phyloP scores from a whole-genome alignment of 225 moss, liverwort and hornwort species.

The Pleurozium schreberi region DNA sequence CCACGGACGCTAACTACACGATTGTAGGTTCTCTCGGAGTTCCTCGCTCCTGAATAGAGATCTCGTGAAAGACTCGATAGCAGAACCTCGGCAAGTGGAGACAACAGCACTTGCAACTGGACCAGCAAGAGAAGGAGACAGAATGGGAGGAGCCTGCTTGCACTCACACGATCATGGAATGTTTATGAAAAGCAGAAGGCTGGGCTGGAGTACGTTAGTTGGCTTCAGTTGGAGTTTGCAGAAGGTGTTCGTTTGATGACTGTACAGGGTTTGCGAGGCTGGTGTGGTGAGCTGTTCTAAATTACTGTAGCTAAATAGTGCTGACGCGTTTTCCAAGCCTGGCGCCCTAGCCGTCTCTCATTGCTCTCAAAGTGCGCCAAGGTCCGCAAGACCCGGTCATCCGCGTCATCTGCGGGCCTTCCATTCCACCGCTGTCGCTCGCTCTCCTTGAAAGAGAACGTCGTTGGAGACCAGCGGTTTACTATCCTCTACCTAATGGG shows the following conservation, averaged over 20 bases:
- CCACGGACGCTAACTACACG: not conserved
- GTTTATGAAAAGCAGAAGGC: too few relatives aligned
- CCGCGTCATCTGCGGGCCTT: not conserved
- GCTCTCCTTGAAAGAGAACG: not conserved
- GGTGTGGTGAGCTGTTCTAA: not conserved
- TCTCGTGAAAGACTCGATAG: too few relatives aligned
- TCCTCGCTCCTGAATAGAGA: not conserved
- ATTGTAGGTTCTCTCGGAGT: not conserved
- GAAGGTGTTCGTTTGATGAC: too few relatives aligned
- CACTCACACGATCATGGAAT: too few relatives aligned
- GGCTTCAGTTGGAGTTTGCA: too few relatives aligned
- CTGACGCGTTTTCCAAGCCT: not conserved
- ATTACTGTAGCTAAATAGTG: too few relatives aligned
- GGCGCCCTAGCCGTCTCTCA: fast-evolving
- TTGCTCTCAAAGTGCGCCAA: too few relatives aligned
- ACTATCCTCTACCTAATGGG: not conserved
- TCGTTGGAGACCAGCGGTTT: not conserved
- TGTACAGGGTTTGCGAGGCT: too few relatives aligned
- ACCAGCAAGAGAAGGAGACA: not conserved
- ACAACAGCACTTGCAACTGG: too few relatives aligned
- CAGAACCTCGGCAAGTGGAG: too few relatives aligned
- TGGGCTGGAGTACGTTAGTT: too few relatives aligned
- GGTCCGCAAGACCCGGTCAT: not conserved
- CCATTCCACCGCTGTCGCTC: not conserved
- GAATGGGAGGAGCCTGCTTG: too few relatives aligned